phyloP scores from a whole-genome alignment of 192 early-diverging fungal species.

The Linderina pennispora region DNA sequence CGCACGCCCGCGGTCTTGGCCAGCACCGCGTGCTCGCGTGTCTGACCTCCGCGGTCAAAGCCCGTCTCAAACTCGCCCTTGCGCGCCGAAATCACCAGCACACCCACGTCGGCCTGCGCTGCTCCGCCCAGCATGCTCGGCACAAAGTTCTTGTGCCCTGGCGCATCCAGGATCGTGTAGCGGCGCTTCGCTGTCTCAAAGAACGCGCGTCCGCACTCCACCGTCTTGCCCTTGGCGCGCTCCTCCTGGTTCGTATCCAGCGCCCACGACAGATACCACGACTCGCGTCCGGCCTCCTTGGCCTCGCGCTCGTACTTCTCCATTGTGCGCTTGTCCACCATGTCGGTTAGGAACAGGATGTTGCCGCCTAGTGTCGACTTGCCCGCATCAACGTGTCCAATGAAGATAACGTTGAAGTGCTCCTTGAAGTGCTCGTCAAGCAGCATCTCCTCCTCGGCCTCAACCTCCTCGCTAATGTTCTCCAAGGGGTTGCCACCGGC shows the following conservation, averaged over 20 bases:
- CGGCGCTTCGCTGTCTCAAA: slow-evolving; percentile 94
- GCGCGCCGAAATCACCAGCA: slow-evolving; percentile 93
- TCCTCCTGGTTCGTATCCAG: slow-evolving; percentile 97
- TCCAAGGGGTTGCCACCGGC: background rate
- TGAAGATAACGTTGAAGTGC: slow-evolving; percentile 96
- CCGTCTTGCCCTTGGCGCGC: slow-evolving; percentile 97
- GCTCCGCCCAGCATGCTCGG: slow-evolving; percentile 97
- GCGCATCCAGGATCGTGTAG: slow-evolving; percentile 97
- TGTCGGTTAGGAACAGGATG: slow-evolving; percentile 88
- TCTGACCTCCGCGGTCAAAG: slow-evolving; percentile 99
- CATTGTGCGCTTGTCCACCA: slow-evolving; percentile 99
- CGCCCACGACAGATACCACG: slow-evolving; percentile 99
- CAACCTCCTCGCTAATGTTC: slow-evolving; percentile 21
- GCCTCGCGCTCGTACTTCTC: slow-evolving; percentile 99
- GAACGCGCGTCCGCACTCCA: slow-evolving; percentile 95
- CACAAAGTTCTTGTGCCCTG: slow-evolving; percentile 98
- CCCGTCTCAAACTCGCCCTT: slow-evolving; percentile 99
- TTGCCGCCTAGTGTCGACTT: slow-evolving; percentile 99
- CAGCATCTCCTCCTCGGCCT: slow-evolving; percentile 56
- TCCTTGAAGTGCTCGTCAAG: slow-evolving; percentile 83
- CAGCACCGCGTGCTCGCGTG: slow-evolving; percentile 94
- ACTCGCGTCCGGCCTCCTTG: slow-evolving; percentile 93
- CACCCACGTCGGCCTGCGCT: slow-evolving; percentile 93
- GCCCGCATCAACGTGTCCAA: slow-evolving; percentile 97
- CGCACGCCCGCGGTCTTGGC: slow-evolving; percentile 97